Evolutionary conservation across 805 yeast species (phyloP).

Genomic region (Cyberlindnera japonica): DNA sequence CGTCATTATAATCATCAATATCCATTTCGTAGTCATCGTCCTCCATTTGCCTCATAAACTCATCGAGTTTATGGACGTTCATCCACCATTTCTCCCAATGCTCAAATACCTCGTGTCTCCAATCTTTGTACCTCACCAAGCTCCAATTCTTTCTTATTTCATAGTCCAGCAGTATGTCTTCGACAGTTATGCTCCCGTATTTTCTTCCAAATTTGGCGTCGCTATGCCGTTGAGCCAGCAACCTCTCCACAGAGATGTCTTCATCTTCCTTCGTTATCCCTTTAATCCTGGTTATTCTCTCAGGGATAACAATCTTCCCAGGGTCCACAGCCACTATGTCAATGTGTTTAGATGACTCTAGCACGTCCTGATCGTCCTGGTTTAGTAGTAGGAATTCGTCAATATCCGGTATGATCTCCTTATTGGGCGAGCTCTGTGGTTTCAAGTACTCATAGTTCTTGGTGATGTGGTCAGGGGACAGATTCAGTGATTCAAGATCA

Average conservation of each 20-base stretch:
- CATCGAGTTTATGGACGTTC: slow-evolving; percentile 11
- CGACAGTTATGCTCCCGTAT: slow-evolving; percentile 12
- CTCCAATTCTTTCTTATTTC: slow-evolving; percentile 27
- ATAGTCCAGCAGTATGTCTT: slow-evolving; percentile 25
- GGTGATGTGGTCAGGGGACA: slow-evolving; percentile 6
- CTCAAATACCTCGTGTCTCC: slow-evolving; percentile 18
- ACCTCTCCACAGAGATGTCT: slow-evolving; percentile 7
- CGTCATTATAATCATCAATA: not conserved
- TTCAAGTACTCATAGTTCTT: slow-evolving; percentile 7
- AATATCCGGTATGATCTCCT: slow-evolving; percentile 20
- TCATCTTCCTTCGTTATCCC: slow-evolving; percentile 6
- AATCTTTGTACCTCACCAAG: slow-evolving; percentile 28
- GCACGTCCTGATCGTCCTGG: slow-evolving; percentile 22
- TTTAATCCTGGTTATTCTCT: slow-evolving; percentile 4
- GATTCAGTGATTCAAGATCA: slow-evolving; percentile 31
- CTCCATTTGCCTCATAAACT: slow-evolving; percentile 11
- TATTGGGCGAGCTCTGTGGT: slow-evolving; percentile 9
- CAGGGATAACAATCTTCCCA: slow-evolving; percentile 12
- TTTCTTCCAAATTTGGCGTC: not conserved
- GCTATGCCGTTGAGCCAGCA: slow-evolving; percentile 5
- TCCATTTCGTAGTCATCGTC: slow-evolving; percentile 1
- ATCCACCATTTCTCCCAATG: slow-evolving; percentile 32
- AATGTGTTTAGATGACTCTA: slow-evolving; percentile 16
- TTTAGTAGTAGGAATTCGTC: slow-evolving; percentile 23
- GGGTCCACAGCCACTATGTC: slow-evolving; percentile 3